A percentile compares a stretch with the other conserved stretches of the same genome.
Conservation (phyloP, 805 yeast genomes). For the Starmerella khaoyaiensis region DNA sequence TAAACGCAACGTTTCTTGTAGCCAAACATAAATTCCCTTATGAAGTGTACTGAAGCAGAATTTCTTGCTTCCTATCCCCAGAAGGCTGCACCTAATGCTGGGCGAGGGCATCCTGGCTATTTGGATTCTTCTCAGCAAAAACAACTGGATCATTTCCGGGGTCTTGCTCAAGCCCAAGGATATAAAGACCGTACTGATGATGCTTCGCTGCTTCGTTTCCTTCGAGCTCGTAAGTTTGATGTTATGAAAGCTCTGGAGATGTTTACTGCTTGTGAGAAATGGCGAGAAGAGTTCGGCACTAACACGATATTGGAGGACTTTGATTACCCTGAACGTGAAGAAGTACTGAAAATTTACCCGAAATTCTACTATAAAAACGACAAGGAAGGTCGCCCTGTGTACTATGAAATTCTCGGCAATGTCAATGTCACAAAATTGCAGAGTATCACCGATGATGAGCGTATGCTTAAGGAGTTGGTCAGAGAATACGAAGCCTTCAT, state of each 20-base stretch:
- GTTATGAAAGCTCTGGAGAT: conserved; percentile 62
- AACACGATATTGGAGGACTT: conserved; percentile 78
- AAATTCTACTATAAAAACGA: conserved; percentile 97
- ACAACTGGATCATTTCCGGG: conserved; percentile 46
- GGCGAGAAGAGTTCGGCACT: conserved; percentile 81
- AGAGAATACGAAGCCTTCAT: conserved; percentile 96
- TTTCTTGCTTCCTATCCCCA: conserved; percentile 51
- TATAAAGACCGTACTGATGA: conserved; percentile 74
- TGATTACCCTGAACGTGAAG: conserved; percentile 83
- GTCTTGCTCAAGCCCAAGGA: conserved; percentile 47
- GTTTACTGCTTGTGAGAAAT: conserved; percentile 76
- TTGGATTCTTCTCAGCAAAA: conserved; percentile 55
- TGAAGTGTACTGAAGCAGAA: conserved; percentile 11
- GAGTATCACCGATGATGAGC: conserved; percentile 85
- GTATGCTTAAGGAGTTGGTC: conserved; percentile 89
- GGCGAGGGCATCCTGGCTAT: conserved; percentile 72
- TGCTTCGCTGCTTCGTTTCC: conserved; percentile 66
- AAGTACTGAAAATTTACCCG: conserved; percentile 81
- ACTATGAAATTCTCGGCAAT: conserved; percentile 83
- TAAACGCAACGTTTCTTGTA: not conserved
- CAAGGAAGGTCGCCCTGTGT: conserved; percentile 92
- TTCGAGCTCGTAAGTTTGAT: conserved; percentile 93
- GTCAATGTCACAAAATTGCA: conserved; percentile 85
- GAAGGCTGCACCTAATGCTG: conserved; percentile 44
- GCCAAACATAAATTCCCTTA: not conserved